Evolutionary conservation across 1,139 yeast genomes (phyloP), one percentile per base, ranked within the genome.

Genomic region (Yamadazyma aaseri): DNA sequence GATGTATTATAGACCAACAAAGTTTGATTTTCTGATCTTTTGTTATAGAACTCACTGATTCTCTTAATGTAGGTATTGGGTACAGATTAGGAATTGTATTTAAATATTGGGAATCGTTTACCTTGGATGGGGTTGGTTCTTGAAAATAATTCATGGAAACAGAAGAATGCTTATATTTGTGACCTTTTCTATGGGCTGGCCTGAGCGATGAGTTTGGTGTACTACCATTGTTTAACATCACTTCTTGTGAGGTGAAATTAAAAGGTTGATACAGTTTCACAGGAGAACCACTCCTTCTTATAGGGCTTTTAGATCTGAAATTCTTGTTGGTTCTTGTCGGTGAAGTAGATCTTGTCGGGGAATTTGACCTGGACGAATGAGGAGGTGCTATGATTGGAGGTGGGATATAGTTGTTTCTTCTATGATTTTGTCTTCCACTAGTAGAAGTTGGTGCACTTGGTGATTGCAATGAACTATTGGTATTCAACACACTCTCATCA

Each of bases 81-180:
- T 81, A 74, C 40, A 85, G 79, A 30, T 82, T 81, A 1, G 96
- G 95, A 21, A 89, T 74, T 33, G 82, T 76, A 32, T 78, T 62
- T 2, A 89, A 81, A 28, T 80, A 67, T 17, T 48, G 47, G 9
- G 14, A 18, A 9, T 20, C 39, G 17, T 28, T 30, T 10, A 25
- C 15, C 24, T 17, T 31, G 1, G 42, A 16, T 11, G 79, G 81
- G 6, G 89, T 82, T 1, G 97, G 96, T 52, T 90, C 97, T 54
- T 86, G 96, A 57, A 92, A 92, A 55, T 90, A 75, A 56, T 92
- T 92, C 92, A 92, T 85, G 3, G 96, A 86, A 5, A 92, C 96
- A n/a, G 97, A 87, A 5, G 97, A 87, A 51, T 92, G 97, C 56
- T 92, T 92, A 55, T 92, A 92, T 49, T 90, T 77, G 60, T 92